These are phyloP conservation scores for Malus hybrid DNA, from an alignment of 331 rosid genomes.

Conservation along the genomic window DNA sequence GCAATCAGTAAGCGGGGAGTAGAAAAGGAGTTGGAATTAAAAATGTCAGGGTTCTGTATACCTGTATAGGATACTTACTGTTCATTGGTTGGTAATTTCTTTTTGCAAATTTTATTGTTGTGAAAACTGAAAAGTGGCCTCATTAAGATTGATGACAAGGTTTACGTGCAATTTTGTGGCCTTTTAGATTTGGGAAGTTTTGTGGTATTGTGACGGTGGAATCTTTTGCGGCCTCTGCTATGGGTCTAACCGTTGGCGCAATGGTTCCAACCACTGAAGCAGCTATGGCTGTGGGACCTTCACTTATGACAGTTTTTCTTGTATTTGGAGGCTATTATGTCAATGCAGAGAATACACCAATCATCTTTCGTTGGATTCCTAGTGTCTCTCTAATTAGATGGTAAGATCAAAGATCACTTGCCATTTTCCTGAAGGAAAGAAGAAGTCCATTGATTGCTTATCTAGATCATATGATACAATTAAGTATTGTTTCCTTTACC, in stretches of 20 bases:
- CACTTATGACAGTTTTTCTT: conserved; percentile 86
- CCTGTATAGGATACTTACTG: neutral
- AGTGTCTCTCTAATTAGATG: conserved; percentile 80
- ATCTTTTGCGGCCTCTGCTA: conserved; percentile 94
- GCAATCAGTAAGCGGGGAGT: neutral
- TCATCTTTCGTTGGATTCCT: conserved; percentile 96
- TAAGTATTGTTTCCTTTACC: neutral
- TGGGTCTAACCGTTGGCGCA: conserved; percentile 97
- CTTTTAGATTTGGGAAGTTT: conserved; percentile 72
- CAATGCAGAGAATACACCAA: conserved; percentile 81
- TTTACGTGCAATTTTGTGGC: conserved; percentile 20
- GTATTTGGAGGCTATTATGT: conserved; percentile 95
- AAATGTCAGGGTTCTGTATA: neutral
- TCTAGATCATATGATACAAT: neutral
- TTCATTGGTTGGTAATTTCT: neutral
- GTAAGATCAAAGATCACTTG: conserved; percentile 33
- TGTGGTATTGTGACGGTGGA: conserved; percentile 83
- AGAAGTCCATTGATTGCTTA: neutral
- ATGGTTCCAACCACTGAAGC: conserved; percentile 96
- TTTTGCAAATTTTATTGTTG: neutral
- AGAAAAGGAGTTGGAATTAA: neutral
- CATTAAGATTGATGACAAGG: neutral
- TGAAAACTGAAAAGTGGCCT: neutral
- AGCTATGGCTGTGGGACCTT: conserved; percentile 93
- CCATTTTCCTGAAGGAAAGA: neutral